These are phyloP conservation scores for Pseudonitzschia multiseries DNA, from an alignment of 108 stramenopile species.

Conservation along the genomic window DNA sequence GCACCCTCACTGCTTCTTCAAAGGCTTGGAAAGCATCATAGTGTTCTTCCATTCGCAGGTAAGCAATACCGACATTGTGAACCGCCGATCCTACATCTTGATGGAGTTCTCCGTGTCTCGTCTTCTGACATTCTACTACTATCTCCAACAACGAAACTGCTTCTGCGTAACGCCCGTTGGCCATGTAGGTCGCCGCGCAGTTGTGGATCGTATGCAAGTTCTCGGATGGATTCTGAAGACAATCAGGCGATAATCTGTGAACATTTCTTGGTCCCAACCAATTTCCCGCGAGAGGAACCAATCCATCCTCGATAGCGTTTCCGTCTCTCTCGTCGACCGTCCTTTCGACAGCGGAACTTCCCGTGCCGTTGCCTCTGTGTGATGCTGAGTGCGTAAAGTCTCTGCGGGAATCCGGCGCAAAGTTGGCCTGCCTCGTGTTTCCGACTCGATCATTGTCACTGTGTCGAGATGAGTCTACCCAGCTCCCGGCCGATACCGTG, in stretches of 20 bases:
- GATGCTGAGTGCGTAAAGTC: slow-evolving; percentile 32
- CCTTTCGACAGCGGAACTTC: neutral
- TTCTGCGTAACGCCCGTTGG: slow-evolving; percentile 28
- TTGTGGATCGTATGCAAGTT: slow-evolving; percentile 28
- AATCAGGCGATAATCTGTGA: slow-evolving; percentile 19
- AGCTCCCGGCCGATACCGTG: slow-evolving; percentile 2
- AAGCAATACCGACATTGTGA: slow-evolving; percentile 57
- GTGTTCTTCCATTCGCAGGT: slow-evolving; percentile 35
- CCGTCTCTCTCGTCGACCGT: slow-evolving; percentile 36
- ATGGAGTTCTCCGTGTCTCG: slow-evolving; percentile 42
- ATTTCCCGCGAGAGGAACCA: slow-evolving; percentile 47
- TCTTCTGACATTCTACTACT: slow-evolving; percentile 38
- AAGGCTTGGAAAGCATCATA: slow-evolving; percentile 52
- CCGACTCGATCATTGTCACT: slow-evolving; percentile 23
- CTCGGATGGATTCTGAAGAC: slow-evolving; percentile 22
- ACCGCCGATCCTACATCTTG: slow-evolving; percentile 48
- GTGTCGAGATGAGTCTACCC: neutral
- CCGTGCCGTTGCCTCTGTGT: neutral
- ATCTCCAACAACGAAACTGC: slow-evolving; percentile 44
- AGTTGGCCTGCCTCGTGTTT: slow-evolving; percentile 28
- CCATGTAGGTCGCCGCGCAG: slow-evolving; percentile 21
- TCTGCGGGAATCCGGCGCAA: slow-evolving; percentile 18
- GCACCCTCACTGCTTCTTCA: slow-evolving; percentile 56
- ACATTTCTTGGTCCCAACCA: slow-evolving; percentile 25
- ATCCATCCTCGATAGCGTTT: slow-evolving; percentile 52